A percentile compares a stretch with the other conserved stretches of the same genome.
phyloP scores from a whole-genome alignment of 164 flowering plant species.

The Warburgia ugandensis region DNA sequence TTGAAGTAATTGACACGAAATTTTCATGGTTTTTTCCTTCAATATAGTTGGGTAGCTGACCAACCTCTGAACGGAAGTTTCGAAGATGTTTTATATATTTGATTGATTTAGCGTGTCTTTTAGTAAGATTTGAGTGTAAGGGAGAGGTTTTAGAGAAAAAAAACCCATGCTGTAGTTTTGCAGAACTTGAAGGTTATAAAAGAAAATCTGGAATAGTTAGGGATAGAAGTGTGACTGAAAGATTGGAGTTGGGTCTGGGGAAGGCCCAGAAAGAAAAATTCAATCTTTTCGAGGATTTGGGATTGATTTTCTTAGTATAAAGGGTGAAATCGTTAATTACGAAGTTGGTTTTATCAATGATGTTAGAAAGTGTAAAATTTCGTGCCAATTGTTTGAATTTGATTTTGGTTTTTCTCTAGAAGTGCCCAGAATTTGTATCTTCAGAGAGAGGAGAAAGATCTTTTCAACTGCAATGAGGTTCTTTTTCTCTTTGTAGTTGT shows the following conservation, averaged over 20 bases:
- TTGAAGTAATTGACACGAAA: conserved; percentile 15
- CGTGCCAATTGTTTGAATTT: not conserved
- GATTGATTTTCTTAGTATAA: not conserved
- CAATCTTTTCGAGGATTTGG: not conserved
- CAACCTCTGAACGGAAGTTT: conserved; percentile 13
- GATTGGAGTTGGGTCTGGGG: not conserved
- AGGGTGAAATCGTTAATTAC: not conserved
- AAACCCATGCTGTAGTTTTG: no score
- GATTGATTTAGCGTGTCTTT: not conserved
- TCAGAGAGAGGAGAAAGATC: no score
- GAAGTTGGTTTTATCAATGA: not conserved
- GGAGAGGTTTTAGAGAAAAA: no score
- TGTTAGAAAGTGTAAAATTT: not conserved
- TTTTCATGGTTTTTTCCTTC: not conserved
- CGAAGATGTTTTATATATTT: conserved; percentile 9
- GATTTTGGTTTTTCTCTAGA: not conserved
- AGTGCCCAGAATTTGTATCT: no score
- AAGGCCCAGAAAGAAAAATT: conserved; percentile 1
- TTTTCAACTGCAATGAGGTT: no score
- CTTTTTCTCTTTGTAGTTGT: no score
- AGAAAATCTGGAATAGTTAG: not conserved
- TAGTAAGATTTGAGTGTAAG: not conserved
- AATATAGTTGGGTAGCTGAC: conserved; percentile 22
- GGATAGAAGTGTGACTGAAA: not conserved
- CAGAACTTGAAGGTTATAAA: conserved; percentile 2